These are phyloP conservation scores for Cryptococcus amylolentus DNA, from an alignment of 1,284 basidiomycete species.

Conservation along the genomic window DNA sequence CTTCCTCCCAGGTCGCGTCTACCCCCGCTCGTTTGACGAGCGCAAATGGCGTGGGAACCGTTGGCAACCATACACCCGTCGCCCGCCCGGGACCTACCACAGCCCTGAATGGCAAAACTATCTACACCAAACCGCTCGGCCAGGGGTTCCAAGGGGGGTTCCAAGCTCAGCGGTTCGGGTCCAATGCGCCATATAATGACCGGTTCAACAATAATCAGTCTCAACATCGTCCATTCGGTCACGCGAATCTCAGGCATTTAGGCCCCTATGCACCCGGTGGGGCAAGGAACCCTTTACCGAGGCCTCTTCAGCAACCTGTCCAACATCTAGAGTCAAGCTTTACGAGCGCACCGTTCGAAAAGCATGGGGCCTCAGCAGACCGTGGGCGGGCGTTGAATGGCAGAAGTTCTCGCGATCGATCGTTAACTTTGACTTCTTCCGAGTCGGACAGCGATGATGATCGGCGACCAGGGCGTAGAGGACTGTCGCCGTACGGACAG, in stretches of 20 bases:
- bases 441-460: slow-evolving; percentile 34
- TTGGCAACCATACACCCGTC: neutral
- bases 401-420: neutral
- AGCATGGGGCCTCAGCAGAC: slow-evolving; percentile 3
- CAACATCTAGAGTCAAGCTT: slow-evolving; percentile 29
- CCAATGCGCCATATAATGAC: too few species aligned
- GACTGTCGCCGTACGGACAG: slow-evolving; percentile 15
- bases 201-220: neutral
- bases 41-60: neutral
- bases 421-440: slow-evolving; percentile 18
- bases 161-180: too few species aligned
- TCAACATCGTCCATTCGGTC: too few species aligned
- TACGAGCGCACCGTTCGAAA: slow-evolving; percentile 26
- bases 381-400: neutral
- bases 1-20: neutral
- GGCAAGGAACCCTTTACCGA: too few species aligned
- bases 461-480: slow-evolving; percentile 13
- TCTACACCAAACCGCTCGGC: too few species aligned
- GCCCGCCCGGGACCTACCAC: neutral
- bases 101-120: neutral
- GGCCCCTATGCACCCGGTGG: too few species aligned
- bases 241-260: too few species aligned
- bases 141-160: too few species aligned
- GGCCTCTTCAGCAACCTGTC: slow-evolving; percentile 1
- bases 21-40: neutral